Conservation (phyloP, 257 asterid species). For the Nicotiana otophora region DNA sequence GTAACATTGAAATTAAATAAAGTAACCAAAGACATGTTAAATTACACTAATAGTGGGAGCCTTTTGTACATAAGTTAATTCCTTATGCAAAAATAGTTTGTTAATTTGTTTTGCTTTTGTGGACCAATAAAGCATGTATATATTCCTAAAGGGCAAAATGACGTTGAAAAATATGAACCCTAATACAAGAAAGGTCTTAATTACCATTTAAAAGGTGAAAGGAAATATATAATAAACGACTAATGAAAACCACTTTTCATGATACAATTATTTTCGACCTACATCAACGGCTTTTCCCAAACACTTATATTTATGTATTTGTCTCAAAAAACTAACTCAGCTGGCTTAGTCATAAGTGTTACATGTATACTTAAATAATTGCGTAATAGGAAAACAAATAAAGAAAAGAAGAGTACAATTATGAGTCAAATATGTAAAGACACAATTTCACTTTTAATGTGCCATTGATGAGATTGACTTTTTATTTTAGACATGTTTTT, state of each 20-base stretch:
- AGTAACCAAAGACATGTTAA: too few relatives aligned
- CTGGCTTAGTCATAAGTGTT: neutral
- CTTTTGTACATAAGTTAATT: too few relatives aligned
- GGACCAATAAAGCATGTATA: neutral
- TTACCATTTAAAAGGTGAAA: neutral
- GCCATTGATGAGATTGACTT: neutral
- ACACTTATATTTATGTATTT: neutral
- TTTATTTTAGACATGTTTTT: neutral
- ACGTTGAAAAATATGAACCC: neutral
- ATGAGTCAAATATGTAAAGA: slow-evolving; percentile 13
- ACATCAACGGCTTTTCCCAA: neutral
- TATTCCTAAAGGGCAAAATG: neutral
- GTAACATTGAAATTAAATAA: too few relatives aligned
- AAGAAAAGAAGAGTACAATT: neutral
- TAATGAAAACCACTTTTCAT: neutral
- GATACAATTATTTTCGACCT: neutral
- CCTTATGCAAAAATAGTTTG: neutral
- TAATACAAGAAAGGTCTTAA: slow-evolving; percentile 6
- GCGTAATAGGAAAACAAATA: neutral
- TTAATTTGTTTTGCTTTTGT: neutral
- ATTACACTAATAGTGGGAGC: too few relatives aligned
- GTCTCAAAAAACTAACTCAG: neutral
- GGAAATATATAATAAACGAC: neutral
- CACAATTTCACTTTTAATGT: neutral
- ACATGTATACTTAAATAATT: neutral